Conservation (phyloP, 1,139 yeast species). For the Lodderomyces jiufengensis region DNA sequence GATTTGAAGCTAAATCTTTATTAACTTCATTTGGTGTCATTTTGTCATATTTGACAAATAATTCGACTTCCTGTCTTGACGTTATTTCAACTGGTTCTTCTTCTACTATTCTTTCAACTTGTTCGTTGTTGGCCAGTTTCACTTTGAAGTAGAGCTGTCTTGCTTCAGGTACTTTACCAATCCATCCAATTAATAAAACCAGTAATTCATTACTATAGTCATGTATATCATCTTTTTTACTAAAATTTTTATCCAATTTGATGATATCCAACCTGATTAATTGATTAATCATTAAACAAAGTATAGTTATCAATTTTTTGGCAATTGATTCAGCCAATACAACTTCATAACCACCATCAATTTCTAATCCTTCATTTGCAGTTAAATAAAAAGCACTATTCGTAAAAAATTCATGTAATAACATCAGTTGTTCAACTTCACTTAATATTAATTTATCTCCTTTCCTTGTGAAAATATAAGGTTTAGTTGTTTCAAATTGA, state of each 20-base stretch:
- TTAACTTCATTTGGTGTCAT: slow-evolving; percentile 14
- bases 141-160: slow-evolving; percentile 35
- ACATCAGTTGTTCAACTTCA: slow-evolving; percentile 58
- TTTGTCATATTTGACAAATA: slow-evolving; percentile 14
- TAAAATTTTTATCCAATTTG: slow-evolving; percentile 27
- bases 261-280: slow-evolving; percentile 45
- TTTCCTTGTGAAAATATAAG: slow-evolving; percentile 49
- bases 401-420: slow-evolving; percentile 65
- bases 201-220: slow-evolving; percentile 58
- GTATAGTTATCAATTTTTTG: slow-evolving; percentile 47
- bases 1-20: slow-evolving; percentile 18
- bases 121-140: slow-evolving; percentile 20
- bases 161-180: slow-evolving; percentile 46
- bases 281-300: slow-evolving; percentile 59
- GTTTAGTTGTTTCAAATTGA: slow-evolving; percentile 20
- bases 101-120: not conserved
- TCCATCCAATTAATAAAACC: slow-evolving; percentile 58
- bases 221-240: slow-evolving; percentile 23
- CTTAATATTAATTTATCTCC: slow-evolving; percentile 48
- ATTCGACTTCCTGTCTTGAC: slow-evolving; percentile 2
- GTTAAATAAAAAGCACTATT: slow-evolving; percentile 52
- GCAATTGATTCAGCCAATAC: slow-evolving; percentile 41
- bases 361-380: slow-evolving; percentile 34
- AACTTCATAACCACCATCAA: slow-evolving; percentile 33
- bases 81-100: not conserved